A percentile compares a stretch with the other conserved stretches of the same genome.
Conservation (phyloP, 768 basidiomycete genomes). For the Hortiboletus campestris region DNA sequence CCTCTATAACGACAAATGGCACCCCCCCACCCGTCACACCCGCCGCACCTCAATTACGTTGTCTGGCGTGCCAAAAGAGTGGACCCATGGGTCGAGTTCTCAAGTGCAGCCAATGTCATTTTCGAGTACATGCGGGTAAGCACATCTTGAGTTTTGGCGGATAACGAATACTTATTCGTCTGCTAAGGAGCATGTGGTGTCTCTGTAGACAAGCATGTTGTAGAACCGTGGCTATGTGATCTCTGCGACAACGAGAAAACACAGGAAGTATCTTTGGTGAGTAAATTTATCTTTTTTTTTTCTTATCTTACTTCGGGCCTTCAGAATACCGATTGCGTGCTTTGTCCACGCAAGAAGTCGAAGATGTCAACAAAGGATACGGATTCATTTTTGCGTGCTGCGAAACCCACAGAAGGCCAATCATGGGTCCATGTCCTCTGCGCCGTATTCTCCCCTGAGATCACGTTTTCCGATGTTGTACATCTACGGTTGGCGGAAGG, state of each 20-base stretch:
- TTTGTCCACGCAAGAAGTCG: slow-evolving; percentile 62
- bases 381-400: slow-evolving; percentile 68
- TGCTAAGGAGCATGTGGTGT: slow-evolving; percentile 65
- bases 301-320: background rate
- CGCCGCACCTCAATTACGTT: slow-evolving; percentile 62
- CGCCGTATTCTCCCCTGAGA: slow-evolving; percentile 81
- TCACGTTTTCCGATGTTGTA: slow-evolving; percentile 75
- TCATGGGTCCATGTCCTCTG: slow-evolving; percentile 92
- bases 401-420: slow-evolving; percentile 90
- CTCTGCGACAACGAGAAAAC: slow-evolving; percentile 82
- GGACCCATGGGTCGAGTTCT: slow-evolving; percentile 78
- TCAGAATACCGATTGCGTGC: slow-evolving; percentile 79
- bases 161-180: slow-evolving; percentile 5
- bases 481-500: slow-evolving; percentile 83
- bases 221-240: slow-evolving; percentile 84
- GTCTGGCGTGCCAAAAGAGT: slow-evolving; percentile 69
- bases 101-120: slow-evolving; percentile 76
- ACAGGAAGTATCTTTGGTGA: slow-evolving; percentile 77
- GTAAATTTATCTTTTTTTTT: slow-evolving; percentile 18
- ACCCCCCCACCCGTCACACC: slow-evolving; percentile 62
- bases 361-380: slow-evolving; percentile 44
- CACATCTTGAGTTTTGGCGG: background rate
- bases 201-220: slow-evolving; percentile 55
- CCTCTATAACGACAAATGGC: slow-evolving; percentile 43
- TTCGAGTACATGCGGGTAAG: slow-evolving; percentile 76